A percentile compares a stretch with the other conserved stretches of the same genome.
Conservation (phyloP, 345 rosid species). For the Heritiera littoralis region DNA sequence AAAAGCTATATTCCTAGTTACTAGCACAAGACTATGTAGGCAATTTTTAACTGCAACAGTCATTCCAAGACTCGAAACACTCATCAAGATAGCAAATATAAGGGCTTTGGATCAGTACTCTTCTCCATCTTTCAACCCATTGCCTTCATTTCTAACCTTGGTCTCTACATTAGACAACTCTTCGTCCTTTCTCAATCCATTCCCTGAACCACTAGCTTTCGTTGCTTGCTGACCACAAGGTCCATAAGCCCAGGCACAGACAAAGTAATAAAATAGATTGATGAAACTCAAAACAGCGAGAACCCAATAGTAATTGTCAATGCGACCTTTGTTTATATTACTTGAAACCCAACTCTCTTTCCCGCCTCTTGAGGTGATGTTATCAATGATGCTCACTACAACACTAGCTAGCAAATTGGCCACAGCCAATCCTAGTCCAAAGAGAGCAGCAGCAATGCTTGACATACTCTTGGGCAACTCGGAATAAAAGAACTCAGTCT, state of each 20-base stretch:
- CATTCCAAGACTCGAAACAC: not conserved
- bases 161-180: slow-evolving; percentile 30
- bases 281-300: slow-evolving; percentile 55
- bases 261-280: slow-evolving; percentile 58
- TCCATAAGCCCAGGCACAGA: slow-evolving; percentile 79
- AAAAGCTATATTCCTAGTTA: not conserved
- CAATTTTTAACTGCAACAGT: not conserved
- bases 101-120: not conserved
- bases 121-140: slow-evolving; percentile 26
- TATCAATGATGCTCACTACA: slow-evolving; percentile 42
- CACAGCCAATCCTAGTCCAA: slow-evolving; percentile 60
- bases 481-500: slow-evolving; percentile 71
- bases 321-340: slow-evolving; percentile 69
- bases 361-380: slow-evolving; percentile 42
- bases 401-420: slow-evolving; percentile 65
- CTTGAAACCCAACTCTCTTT: slow-evolving; percentile 68
- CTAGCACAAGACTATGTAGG: not conserved
- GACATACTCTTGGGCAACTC: slow-evolving; percentile 86
- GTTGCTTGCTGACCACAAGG: slow-evolving; percentile 40
- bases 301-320: slow-evolving; percentile 76
- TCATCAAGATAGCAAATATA: not conserved
- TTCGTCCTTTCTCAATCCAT: slow-evolving; percentile 35
- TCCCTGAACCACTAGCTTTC: slow-evolving; percentile 37
- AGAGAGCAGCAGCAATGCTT: slow-evolving; percentile 62
- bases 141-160: slow-evolving; percentile 23